A percentile compares a stretch with the other conserved stretches of the same genome.
These are phyloP conservation scores for Lachancea quebecensis DNA, from an alignment of 805 yeast species.

Conservation along the genomic window DNA sequence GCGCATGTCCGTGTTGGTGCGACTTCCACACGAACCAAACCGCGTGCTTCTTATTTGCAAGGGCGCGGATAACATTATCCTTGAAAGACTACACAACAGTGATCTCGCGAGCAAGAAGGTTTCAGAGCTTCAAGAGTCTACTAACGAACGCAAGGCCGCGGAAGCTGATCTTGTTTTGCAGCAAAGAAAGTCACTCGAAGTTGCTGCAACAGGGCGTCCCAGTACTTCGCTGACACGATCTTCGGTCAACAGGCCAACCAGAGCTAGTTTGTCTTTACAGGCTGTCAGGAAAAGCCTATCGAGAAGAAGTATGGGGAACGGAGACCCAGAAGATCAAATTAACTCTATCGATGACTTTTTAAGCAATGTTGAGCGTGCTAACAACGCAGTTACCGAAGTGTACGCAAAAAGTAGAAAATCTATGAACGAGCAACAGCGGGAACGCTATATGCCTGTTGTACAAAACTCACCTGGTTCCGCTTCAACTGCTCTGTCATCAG, in stretches of 20 bases:
- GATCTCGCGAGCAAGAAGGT: conserved; percentile 58
- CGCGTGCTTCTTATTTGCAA: conserved; percentile 76
- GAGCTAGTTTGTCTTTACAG: conserved; percentile 26
- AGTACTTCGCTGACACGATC: conserved; percentile 30
- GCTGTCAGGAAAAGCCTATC: conserved; percentile 29
- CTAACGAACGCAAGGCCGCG: conserved; percentile 57
- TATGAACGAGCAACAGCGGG: conserved; percentile 50
- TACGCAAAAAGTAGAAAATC: conserved; percentile 49
- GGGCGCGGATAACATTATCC: conserved; percentile 90
- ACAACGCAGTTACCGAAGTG: conserved; percentile 47
- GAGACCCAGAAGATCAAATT: conserved; percentile 26
- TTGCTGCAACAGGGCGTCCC: conserved; percentile 21
- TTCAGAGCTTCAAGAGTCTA: conserved; percentile 49
- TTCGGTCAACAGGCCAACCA: conserved; percentile 22
- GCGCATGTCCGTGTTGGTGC: conserved; percentile 85
- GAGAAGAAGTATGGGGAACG: conserved; percentile 10
- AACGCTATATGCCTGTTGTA: conserved; percentile 39
- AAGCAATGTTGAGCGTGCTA: conserved; percentile 37
- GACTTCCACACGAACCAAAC: conserved; percentile 55
- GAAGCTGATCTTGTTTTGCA: conserved; percentile 74
- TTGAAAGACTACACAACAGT: conserved; percentile 59
- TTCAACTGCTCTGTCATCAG: conserved; percentile 4
- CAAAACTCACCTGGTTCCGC: conserved; percentile 2
- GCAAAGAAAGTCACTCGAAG: conserved; percentile 44
- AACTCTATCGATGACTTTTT: conserved; percentile 47